Base-by-base conservation (phyloP, 1,139 yeast species). In the Candida buenavistaensis region DNA sequence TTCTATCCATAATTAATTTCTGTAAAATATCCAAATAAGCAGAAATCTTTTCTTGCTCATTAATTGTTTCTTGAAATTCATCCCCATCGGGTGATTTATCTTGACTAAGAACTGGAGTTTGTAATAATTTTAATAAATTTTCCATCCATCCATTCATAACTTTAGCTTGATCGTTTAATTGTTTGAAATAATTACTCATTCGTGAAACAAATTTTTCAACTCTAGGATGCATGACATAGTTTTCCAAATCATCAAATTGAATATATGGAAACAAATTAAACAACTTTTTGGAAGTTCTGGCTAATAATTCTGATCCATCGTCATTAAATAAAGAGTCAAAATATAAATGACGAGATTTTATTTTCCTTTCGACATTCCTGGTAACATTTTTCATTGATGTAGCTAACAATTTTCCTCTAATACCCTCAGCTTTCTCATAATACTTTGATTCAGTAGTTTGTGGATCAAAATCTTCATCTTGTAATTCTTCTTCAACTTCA, bases 1-100 rank as follows among this genome's bases (percentile, higher is more conserved):
- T 43, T 36, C 97, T 61, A 51, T 86, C 95, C 8, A 62, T 60
- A 23, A 87, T 51, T 5, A 75, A 55, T 34, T 68, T 64, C 32
- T 80, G 80, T 3, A 89, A 46, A 7, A 80, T 76, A 39, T 80
- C 84, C 35, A 89, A 64, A 40, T 81, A 76, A 1, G 78, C 71
- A 28, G 80, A 80, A 0, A 82, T 82, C 40, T 72, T 68, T 40
- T 83, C 94, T 55, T 90, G 97, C 30, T 76, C 81, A 27, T 77
- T 76, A 33, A 90, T 66, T 0, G 94, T 80, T 11, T 73, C 74
- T 16, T 78, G 80, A 54, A 89, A 92, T 48, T 89, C 97, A 36
- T 79, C 86, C 13, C 94, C 95, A 40, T 79, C 79, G 2, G 83
- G 81, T 35, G 68, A 68, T 33, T 67, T 64, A 11, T 70, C 72